A percentile compares a stretch with the other conserved stretches of the same genome.
These are phyloP conservation scores for Metschnikowia gruessii DNA, from an alignment of 805 yeast species.

Conservation along the genomic window DNA sequence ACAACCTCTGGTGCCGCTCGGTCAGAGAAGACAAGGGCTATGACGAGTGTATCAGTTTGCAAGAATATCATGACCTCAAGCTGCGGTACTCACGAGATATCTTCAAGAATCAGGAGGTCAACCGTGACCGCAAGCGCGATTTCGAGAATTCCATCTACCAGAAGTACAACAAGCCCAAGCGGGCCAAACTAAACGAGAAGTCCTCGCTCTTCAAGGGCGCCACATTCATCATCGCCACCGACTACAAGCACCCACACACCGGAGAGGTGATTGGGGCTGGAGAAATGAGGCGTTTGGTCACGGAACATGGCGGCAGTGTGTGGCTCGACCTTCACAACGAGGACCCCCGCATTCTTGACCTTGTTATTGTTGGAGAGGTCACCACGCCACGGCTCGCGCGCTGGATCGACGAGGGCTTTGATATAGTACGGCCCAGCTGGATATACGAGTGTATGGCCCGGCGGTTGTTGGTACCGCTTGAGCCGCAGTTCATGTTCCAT, in stretches of 20 bases:
- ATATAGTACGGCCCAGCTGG: conserved; percentile 70
- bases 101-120: conserved; percentile 29
- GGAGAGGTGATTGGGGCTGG: conserved; percentile 30
- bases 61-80: conserved; percentile 48
- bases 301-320: conserved; percentile 51
- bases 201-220: conserved; percentile 44
- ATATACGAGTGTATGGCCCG: conserved; percentile 58
- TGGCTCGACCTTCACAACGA: conserved; percentile 19
- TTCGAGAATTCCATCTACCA: conserved; percentile 17
- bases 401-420: conserved; percentile 44
- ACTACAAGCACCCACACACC: conserved; percentile 28
- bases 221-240: conserved; percentile 54
- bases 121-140: conserved; percentile 25
- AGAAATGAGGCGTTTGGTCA: conserved; percentile 38
- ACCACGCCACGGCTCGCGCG: conserved; percentile 27
- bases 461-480: conserved; percentile 47
- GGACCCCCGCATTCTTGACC: conserved; percentile 4
- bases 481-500: conserved; percentile 54
- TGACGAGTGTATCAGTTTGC: conserved; percentile 51
- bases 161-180: conserved; percentile 15
- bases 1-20: conserved; percentile 69
- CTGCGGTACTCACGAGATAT: conserved; percentile 24
- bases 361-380: conserved; percentile 27
- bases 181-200: conserved; percentile 9
- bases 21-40: conserved; percentile 69